Conservation (phyloP, 108 stramenopile species). For the Nitzschia palea region DNA sequence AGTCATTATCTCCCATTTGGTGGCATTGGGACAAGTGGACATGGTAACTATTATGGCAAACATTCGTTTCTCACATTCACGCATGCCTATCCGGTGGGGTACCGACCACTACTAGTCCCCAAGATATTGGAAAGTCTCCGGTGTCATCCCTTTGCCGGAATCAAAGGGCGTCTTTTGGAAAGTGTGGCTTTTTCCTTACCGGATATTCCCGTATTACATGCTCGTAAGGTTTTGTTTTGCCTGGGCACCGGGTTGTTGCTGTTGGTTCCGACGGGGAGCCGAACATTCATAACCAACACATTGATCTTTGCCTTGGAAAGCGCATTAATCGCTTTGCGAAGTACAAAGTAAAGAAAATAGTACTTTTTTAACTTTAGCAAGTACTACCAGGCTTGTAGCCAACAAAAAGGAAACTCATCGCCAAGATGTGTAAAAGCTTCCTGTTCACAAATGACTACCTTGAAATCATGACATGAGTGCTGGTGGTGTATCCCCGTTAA, state of each 20-base stretch:
- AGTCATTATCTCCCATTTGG: slow-evolving; percentile 65
- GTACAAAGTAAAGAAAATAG: no score
- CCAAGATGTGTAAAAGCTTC: no score
- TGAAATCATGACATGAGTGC: no score
- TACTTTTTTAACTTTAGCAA: no score
- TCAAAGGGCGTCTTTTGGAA: slow-evolving; percentile 17
- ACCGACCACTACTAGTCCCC: slow-evolving; percentile 21
- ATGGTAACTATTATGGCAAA: slow-evolving; percentile 66
- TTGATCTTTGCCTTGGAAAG: neutral
- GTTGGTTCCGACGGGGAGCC: neutral
- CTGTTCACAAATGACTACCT: no score
- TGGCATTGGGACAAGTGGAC: slow-evolving; percentile 78
- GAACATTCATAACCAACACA: neutral
- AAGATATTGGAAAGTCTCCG: slow-evolving; percentile 25
- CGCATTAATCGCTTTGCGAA: neutral
- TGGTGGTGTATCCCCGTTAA: no score
- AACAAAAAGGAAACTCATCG: no score
- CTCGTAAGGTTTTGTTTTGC: neutral
- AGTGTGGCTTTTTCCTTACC: neutral
- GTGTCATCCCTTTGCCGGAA: slow-evolving; percentile 38
- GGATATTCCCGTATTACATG: slow-evolving; percentile 19
- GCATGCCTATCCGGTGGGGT: slow-evolving; percentile 36
- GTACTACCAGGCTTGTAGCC: no score
- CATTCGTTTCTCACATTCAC: slow-evolving; percentile 80
- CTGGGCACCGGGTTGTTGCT: neutral